Percentiles rank a stretch among this genome's conserved stretches.
These are phyloP conservation scores for Byssothecium circinans DNA, from an alignment of 2,329 filamentous ascomycete species.

Conservation along the genomic window DNA sequence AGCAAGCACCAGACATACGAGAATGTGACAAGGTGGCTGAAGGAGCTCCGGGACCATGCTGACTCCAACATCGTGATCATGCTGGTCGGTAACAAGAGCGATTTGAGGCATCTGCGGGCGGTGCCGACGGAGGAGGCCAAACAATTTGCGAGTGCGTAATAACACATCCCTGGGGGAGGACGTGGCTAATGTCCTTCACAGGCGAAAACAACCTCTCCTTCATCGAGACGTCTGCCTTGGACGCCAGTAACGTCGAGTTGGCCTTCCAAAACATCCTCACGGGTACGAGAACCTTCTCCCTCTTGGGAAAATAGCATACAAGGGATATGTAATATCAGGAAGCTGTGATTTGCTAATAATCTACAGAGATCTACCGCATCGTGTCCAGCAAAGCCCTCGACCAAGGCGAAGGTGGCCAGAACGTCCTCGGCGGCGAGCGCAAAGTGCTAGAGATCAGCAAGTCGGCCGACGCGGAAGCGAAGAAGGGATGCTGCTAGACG, in stretches of 20 bases:
- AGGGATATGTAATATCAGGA: no score
- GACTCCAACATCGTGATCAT: slow-evolving; percentile 99
- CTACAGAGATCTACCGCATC: slow-evolving; percentile 95
- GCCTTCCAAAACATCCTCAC: slow-evolving; percentile 99
- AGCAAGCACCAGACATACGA: slow-evolving; percentile 99
- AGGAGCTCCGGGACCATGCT: slow-evolving; percentile 96
- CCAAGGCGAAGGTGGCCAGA: slow-evolving; percentile 78
- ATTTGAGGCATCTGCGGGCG: slow-evolving; percentile 97
- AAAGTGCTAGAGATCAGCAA: slow-evolving; percentile 84
- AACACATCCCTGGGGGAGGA: not conserved
- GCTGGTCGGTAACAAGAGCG: slow-evolving; percentile 99
- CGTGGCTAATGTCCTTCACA: slow-evolving; percentile 42
- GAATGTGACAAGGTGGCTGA: slow-evolving; percentile 98
- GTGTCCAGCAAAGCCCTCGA: slow-evolving; percentile 97
- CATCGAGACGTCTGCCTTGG: slow-evolving; percentile 97
- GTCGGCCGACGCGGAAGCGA: slow-evolving; percentile 75
- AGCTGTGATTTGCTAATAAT: no score
- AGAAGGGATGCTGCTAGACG: slow-evolving; percentile 77
- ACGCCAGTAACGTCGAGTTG: slow-evolving; percentile 98
- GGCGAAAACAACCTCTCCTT: slow-evolving; percentile 98
- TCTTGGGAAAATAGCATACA: no score
- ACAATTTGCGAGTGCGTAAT: slow-evolving; percentile 84
- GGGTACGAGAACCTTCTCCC: no score
- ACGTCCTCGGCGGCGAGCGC: slow-evolving; percentile 72
- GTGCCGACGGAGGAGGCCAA: slow-evolving; percentile 98